Conservation (phyloP, 441 rosid species). For the Euphorbia corollata region DNA sequence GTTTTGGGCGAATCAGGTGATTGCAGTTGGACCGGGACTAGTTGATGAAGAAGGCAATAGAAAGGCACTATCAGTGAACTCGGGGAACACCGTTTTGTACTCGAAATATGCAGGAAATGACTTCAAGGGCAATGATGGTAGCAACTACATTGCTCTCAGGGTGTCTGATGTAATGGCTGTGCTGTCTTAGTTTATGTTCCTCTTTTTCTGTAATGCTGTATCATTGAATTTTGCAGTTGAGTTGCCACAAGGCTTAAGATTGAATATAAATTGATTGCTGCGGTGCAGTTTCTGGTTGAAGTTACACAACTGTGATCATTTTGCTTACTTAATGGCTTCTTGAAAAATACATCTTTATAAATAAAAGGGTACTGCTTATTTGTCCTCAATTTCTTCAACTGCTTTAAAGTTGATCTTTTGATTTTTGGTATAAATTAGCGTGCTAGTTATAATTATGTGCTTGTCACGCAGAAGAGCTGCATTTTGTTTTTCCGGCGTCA, state of each 20-base stretch:
- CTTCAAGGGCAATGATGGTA: slow-evolving; percentile 75
- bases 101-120: slow-evolving; percentile 92
- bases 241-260: slow-evolving; percentile 21
- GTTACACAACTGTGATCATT: no score
- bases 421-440: no score
- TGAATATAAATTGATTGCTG: slow-evolving; percentile 7
- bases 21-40: slow-evolving; percentile 80
- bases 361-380: no score
- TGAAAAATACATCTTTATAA: no score
- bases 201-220: slow-evolving; percentile 3
- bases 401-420: no score
- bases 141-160: slow-evolving; percentile 69
- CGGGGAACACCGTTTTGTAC: slow-evolving; percentile 75
- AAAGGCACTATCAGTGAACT: slow-evolving; percentile 38
- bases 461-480: no score
- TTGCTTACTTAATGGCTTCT: no score
- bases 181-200: slow-evolving; percentile 45
- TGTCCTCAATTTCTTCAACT: no score
- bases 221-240: slow-evolving; percentile 29
- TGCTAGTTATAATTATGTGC: no score
- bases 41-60: slow-evolving; percentile 67
- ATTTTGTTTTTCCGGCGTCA: no score
- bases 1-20: slow-evolving; percentile 47
- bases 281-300: neutral
- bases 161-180: slow-evolving; percentile 86